phyloP scores from a whole-genome alignment of 805 yeast genomes.

The Saccharomycopsis guyanensis region DNA sequence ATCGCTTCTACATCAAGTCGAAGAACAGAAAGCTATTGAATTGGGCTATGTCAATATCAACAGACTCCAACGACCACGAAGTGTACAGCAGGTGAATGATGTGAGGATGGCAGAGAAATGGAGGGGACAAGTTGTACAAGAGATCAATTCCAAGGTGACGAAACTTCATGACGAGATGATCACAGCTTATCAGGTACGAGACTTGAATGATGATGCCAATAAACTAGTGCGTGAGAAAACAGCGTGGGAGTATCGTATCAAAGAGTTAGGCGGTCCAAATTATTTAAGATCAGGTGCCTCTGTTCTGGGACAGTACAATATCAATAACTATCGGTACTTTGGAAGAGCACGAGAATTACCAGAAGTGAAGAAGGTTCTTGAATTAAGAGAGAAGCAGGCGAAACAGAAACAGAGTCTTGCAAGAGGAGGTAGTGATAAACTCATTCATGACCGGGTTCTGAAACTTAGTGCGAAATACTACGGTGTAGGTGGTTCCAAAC shows the following conservation, averaged over 20 bases:
- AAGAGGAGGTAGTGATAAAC: conserved; percentile 22
- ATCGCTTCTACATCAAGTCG: conserved; percentile 57
- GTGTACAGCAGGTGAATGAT: conserved; percentile 43
- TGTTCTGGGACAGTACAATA: conserved; percentile 16
- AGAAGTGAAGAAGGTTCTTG: conserved; percentile 50
- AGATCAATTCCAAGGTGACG: conserved; percentile 53
- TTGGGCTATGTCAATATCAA: conserved; percentile 52
- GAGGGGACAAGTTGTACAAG: conserved; percentile 53
- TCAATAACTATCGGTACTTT: conserved; percentile 61
- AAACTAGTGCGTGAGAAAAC: conserved; percentile 56
- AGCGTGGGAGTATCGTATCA: conserved; percentile 74
- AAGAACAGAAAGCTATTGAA: conserved; percentile 52
- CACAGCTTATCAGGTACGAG: conserved; percentile 59
- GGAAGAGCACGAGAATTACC: conserved; percentile 80
- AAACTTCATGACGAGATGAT: conserved; percentile 54
- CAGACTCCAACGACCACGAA: conserved; percentile 52
- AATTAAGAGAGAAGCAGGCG: conserved; percentile 27
- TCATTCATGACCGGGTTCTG: conserved; percentile 24
- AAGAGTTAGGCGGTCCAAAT: conserved; percentile 67
- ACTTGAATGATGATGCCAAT: conserved; percentile 67
- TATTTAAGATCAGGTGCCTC: conserved; percentile 31
- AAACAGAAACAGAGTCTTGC: conserved; percentile 22
- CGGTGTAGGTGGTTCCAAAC: conserved; percentile 33
- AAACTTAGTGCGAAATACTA: conserved; percentile 34
- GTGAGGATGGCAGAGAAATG: conserved; percentile 65